Evolutionary conservation across 768 basidiomycete genomes (phyloP), one percentile per base, ranked within the genome.

Genomic region (Pleurotus salmoneostramineus): DNA sequence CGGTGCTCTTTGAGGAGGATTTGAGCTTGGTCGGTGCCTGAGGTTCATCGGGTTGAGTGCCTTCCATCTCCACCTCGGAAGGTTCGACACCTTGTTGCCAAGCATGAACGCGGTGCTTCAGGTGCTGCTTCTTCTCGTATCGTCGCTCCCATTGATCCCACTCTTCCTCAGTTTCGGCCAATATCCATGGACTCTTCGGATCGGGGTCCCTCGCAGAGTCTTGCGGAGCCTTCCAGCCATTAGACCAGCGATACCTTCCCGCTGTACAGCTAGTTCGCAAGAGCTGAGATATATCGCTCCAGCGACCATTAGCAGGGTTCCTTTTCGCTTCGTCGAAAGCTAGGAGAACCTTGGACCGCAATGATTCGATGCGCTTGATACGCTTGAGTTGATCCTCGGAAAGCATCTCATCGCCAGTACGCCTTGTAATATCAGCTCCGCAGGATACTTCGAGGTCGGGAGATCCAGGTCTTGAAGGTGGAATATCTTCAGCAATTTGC

Each of bases 61-160:
- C 58, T 55, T 63, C 35, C 73, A 71, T 57, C 52, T 63, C 35
- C 73, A 71, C 61, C 75, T 75, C 52, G 71, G 67, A 46, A 68
- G 64, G 56, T 64, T 61, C 50, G 62, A 66, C 59, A 63, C 67
- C 58, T 60, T 46, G 42, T 17, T 49, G 45, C 52, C 52, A 55
- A 21, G 36, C 64, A 51, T 70, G 64, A 6, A 71, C 66, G 58
- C 66, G 67, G 52, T 62, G 56, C 60, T 65, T 67, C 32, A 70
- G 32, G 6, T 42, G 48, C 33, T 65, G 55, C 46, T 72, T 68
- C 45, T 66, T 57, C 21, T 63, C 58, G 65, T 72, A 72, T 58
- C 59, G 69, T 58, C 59, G 68, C 66, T 83, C 81, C 73, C 74
- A 79, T 27, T 72, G 72, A 11, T 70, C 59, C 81, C 83, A 83